Evolutionary conservation across 352 stramenopile genomes (phyloP), one percentile per base, ranked within the genome.

Genomic region (Stephanocyclus meneghinianus): DNA sequence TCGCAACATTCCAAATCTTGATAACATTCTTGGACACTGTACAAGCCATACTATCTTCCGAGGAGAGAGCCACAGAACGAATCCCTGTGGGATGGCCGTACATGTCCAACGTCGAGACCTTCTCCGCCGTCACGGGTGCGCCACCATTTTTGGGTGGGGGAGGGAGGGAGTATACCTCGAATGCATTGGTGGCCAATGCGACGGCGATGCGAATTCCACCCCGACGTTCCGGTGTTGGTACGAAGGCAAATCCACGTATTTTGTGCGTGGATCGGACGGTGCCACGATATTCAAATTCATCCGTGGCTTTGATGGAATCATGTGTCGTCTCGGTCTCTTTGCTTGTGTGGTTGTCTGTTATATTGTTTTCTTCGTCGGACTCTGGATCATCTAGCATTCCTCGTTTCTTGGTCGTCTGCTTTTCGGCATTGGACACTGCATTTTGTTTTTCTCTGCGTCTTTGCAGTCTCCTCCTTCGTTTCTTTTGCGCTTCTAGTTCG

Each of bases 1-100:
- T 89, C 0, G 64, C 61, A 2, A 94, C 87, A 71, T 94, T 93
- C 90, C 90, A 94, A 74, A 94, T 86, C 66, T 94, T 94, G 15
- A 84, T 83, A 21, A 86, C 71, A 72, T 81, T 91, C 66, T 94
- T 94, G 0, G 83, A 90, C 0, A 94, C 78, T 15, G 88, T 92
- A 55, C 87, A 92, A 29, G 87, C 88, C 44, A 92, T 74, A 18
- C 62, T 68, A 65, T 93, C 88, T 64, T 94, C 88, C 5, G 86
- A 91, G 48, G 85, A 92, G 35, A 93, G 55, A 15, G 83, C 76
- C 45, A 94, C 60, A 10, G 82, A 86, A 70, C 90, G 70, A 65
- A 94, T 92, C 11, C 88, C 88, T 18, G 90, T 92, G 6, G 88
- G 82, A 80, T 94, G 90, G 18, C 90, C 90, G 50, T 85, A 87